These are phyloP conservation scores for Syzygium grande DNA, from an alignment of 345 rosid species.

Conservation along the genomic window DNA sequence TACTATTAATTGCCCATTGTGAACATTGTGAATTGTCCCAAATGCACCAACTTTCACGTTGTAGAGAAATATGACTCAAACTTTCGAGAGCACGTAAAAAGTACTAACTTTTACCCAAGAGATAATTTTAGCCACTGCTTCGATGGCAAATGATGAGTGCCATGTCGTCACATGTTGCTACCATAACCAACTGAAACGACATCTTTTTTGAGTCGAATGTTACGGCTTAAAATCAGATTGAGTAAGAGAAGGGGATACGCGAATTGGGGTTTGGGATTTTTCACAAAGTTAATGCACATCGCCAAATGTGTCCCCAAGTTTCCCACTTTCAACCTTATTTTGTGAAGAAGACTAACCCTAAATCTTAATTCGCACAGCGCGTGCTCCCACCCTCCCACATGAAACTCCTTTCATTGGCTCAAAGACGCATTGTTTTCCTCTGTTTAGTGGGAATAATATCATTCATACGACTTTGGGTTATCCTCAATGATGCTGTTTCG, in stretches of 20 bases:
- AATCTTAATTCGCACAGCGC: background rate
- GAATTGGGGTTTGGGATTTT: background rate
- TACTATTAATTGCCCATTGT: background rate
- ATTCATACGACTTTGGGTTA: no score
- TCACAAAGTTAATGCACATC: background rate
- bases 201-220: no score
- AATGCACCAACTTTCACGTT: background rate
- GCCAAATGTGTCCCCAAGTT: background rate
- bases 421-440: background rate
- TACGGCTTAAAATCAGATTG: no score
- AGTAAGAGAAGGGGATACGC: no score
- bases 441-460: background rate
- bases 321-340: no score
- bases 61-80: background rate
- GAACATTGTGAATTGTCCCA: no score
- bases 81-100: background rate
- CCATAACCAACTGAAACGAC: no score
- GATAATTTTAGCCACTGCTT: background rate
- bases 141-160: rapidly evolving
- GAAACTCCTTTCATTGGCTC: no score
- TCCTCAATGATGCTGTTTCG: background rate
- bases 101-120: background rate
- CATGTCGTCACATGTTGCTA: background rate
- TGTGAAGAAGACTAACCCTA: background rate
- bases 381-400: no score